These are phyloP conservation scores for Neurospora intermedia DNA, from an alignment of 495 filamentous ascomycete species.

Conservation along the genomic window DNA sequence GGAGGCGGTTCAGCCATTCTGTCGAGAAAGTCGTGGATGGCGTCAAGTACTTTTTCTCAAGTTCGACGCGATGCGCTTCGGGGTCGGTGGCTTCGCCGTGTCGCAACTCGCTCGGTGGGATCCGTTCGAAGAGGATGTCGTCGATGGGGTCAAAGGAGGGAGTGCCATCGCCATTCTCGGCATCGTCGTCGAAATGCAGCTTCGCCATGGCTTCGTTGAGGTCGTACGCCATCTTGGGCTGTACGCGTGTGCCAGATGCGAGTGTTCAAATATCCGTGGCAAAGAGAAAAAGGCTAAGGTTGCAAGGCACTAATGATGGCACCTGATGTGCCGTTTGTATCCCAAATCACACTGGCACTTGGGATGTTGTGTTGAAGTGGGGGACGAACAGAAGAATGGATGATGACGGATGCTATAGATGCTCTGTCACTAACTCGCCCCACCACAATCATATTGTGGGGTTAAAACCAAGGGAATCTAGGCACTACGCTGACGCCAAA, in stretches of 20 bases:
- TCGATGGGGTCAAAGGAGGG: slow-evolving; percentile 38
- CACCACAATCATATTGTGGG: slow-evolving; percentile 14
- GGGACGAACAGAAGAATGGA: background rate
- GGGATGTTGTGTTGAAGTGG: background rate
- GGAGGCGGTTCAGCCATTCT: slow-evolving; percentile 78
- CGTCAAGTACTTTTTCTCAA: slow-evolving; percentile 68
- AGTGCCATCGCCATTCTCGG: slow-evolving; percentile 1
- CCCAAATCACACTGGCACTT: background rate
- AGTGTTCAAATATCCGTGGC: background rate
- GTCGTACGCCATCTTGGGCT: slow-evolving; percentile 27
- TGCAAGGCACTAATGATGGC: background rate
- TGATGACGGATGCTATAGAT: background rate
- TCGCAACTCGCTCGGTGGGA: background rate
- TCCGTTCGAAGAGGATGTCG: slow-evolving; percentile 35
- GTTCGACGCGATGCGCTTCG: slow-evolving; percentile 49
- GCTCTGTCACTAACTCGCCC: slow-evolving; percentile 2
- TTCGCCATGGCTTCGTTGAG: slow-evolving; percentile 28
- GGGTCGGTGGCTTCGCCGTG: slow-evolving; percentile 42
- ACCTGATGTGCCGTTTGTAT: background rate
- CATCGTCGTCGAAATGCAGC: slow-evolving; percentile 25
- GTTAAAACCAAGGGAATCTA: background rate
- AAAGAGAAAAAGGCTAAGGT: background rate
- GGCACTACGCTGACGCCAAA: background rate
- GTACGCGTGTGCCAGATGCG: background rate
- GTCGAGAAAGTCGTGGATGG: slow-evolving; percentile 67